Percentiles rank a stretch among this genome's conserved stretches.
Conservation (phyloP, 1,139 yeast genomes). For the Saccharomycopsis hybrid region DNA sequence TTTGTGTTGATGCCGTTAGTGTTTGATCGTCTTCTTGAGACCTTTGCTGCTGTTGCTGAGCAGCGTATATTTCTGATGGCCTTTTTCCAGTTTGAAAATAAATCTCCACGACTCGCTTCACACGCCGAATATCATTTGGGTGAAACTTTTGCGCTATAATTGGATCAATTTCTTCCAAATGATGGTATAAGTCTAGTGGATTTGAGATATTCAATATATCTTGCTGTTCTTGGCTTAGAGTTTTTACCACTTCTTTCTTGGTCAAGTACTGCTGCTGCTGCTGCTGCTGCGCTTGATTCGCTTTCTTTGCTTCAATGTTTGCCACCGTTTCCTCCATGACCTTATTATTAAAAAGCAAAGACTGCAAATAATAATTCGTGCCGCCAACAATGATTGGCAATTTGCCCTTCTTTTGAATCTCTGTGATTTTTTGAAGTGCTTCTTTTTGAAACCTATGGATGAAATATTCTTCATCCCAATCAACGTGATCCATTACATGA, state of each 20-base stretch:
- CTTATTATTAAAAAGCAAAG: conserved; percentile 64
- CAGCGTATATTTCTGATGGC: conserved; percentile 65
- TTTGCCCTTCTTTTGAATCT: conserved; percentile 64
- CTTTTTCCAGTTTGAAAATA: conserved; percentile 57
- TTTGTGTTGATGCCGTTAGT: conserved; percentile 14
- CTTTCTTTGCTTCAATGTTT: background rate
- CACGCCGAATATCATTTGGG: conserved; percentile 79
- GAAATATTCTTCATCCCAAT: conserved; percentile 75
- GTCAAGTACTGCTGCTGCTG: background rate
- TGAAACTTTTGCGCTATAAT: conserved; percentile 74
- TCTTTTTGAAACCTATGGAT: conserved; percentile 78
- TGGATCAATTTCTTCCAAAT: conserved; percentile 57
- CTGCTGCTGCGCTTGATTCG: background rate
- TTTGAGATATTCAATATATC: conserved; percentile 51
- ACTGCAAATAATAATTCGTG: conserved; percentile 86
- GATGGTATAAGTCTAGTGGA: conserved; percentile 41
- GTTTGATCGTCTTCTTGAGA: conserved; percentile 16
- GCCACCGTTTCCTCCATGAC: conserved; percentile 36
- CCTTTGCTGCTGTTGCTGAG: conserved; percentile 35
- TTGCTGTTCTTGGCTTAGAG: conserved; percentile 38
- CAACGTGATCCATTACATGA: conserved; percentile 79
- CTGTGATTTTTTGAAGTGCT: conserved; percentile 43
- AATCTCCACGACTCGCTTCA: conserved; percentile 77
- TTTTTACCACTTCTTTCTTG: conserved; percentile 25
- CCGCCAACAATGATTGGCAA: conserved; percentile 92